phyloP scores from a whole-genome alignment of 805 yeast genomes.

The Yarrowia sp. region DNA sequence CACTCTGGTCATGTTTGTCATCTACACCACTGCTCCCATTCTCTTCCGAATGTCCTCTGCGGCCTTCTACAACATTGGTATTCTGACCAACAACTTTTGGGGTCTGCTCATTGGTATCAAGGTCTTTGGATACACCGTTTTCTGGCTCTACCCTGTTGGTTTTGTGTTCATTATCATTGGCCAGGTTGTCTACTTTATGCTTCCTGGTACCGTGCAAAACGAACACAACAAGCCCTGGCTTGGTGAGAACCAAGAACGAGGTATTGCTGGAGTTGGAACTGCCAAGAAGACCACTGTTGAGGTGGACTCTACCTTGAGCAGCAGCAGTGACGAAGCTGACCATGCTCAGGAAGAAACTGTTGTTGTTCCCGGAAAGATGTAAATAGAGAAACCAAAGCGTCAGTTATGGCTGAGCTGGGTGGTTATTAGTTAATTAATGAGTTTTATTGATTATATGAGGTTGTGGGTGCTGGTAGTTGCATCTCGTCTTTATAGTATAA shows the following conservation, averaged over 20 bases:
- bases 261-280: constrained; percentile 36
- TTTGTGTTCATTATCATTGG: constrained; percentile 45
- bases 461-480: too few relatives aligned
- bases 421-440: constrained; percentile 2
- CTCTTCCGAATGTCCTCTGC: constrained; percentile 47
- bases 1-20: constrained; percentile 41
- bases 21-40: constrained; percentile 44
- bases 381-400: background rate
- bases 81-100: constrained; percentile 47
- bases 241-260: constrained; percentile 33
- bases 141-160: constrained; percentile 48
- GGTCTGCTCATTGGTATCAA: constrained; percentile 44
- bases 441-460: background rate
- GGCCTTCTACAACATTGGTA: constrained; percentile 45
- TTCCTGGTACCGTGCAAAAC: constrained; percentile 39
- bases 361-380: background rate
- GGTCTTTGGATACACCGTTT: constrained; percentile 46
- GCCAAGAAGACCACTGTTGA: constrained; percentile 29
- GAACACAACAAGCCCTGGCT: constrained; percentile 47
- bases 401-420: background rate
- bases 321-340: constrained; percentile 8
- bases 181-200: constrained; percentile 42
- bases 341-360: background rate
- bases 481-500: too few relatives aligned
- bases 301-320: background rate